Conservation (phyloP, 108 stramenopile genomes). For the Aureococcus anophagefferens region DNA sequence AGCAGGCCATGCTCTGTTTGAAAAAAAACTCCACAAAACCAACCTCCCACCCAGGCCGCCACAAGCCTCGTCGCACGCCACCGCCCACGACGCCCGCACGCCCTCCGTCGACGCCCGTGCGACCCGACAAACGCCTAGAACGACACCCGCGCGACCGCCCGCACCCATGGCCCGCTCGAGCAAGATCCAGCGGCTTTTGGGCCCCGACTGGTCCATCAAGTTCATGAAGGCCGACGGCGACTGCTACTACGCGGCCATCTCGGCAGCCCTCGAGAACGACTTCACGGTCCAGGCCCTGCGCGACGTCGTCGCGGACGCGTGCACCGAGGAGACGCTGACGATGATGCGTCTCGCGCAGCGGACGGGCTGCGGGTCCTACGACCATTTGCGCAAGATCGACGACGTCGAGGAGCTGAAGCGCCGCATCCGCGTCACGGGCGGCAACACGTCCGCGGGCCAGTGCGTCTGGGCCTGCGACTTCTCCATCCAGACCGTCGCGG, state of each 20-base stretch:
- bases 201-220: background rate
- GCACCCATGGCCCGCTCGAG: background rate
- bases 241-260: background rate
- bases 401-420: background rate
- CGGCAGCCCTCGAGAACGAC: background rate
- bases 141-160: no score
- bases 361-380: background rate
- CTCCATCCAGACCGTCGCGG: background rate
- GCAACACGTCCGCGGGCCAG: background rate
- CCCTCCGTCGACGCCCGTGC: no score
- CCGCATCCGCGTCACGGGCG: background rate
- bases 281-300: background rate
- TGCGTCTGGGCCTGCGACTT: background rate
- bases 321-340: background rate
- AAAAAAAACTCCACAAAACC: no score
- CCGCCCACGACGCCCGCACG: no score
- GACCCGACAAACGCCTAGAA: no score
- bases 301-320: background rate
- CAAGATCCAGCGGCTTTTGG: background rate
- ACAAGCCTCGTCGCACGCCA: no score
- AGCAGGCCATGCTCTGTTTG: no score
- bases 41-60: no score
- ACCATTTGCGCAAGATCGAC: background rate
- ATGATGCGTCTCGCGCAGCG: background rate
- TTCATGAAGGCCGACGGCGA: conserved; percentile 1